phyloP scores from a whole-genome alignment of 495 filamentous ascomycete species.

The Aspergillus hancockii region DNA sequence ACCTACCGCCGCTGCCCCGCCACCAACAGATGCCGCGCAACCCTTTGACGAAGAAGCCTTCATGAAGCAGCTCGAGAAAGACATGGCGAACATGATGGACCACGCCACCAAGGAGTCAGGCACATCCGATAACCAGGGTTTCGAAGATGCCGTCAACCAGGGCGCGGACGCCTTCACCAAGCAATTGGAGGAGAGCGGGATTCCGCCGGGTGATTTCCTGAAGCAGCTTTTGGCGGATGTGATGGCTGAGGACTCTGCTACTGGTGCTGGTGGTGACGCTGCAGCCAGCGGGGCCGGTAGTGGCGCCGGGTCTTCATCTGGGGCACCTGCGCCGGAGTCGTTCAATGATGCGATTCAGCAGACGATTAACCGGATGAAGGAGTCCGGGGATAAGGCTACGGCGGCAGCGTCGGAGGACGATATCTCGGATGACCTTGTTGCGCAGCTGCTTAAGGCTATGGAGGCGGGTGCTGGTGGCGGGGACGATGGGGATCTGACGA shows the following conservation, averaged over 20 bases:
- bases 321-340: constrained; percentile 43
- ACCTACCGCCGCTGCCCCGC: constrained; percentile 35
- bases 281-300: background rate
- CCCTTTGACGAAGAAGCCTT: constrained; percentile 62
- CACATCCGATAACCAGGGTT: constrained; percentile 23
- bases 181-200: constrained; percentile 76
- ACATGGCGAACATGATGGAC: constrained; percentile 80
- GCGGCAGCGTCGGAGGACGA: constrained; percentile 71
- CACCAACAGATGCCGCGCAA: constrained; percentile 18
- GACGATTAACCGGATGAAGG: constrained; percentile 93
- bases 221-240: constrained; percentile 79
- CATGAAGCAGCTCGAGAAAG: constrained; percentile 76
- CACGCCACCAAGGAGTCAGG: constrained; percentile 29
- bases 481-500: constrained; percentile 82
- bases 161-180: constrained; percentile 64
- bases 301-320: constrained; percentile 14
- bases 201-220: constrained; percentile 72
- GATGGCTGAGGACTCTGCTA: constrained; percentile 68
- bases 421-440: constrained; percentile 74
- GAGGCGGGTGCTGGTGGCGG: constrained; percentile 47
- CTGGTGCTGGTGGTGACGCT: constrained; percentile 9
- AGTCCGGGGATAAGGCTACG: constrained; percentile 76
- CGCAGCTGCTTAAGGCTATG: constrained; percentile 81
- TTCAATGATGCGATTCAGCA: constrained; percentile 89
- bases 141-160: constrained; percentile 35